Evolutionary conservation across 2,329 filamentous ascomycete species (phyloP), one percentile per base, ranked within the genome.

Genomic region (Fusarium mexicanum): DNA sequence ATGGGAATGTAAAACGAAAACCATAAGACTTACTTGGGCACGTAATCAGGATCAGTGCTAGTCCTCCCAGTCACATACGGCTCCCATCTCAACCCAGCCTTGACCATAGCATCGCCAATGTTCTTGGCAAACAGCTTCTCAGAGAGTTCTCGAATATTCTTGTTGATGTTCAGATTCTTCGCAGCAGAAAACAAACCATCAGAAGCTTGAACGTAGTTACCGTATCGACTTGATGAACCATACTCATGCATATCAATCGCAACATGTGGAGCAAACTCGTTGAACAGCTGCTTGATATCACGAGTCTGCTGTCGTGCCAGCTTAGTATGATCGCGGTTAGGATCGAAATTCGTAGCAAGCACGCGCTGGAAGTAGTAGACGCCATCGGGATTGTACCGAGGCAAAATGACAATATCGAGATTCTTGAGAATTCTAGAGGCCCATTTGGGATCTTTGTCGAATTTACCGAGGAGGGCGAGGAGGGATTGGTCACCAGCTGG

Each of bases 171-270:
- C 8, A 81, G 58, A 31, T 82, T 82, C 71, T 82, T 82, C 5
- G 80, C 80, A 2, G 80, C 80, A 0, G 80, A 80, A 50, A 80
- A 82, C 4, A 80, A 73, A 2, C 78, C 79, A 43, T 82, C 80
- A 2, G 79, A 67, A 3, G 73, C 78, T 12, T 81, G 79, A 33
- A 66, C 63, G 7, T 77, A 67, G 1, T 69, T 68, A 2, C 79
- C 80, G 12, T 71, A 79, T 35, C 66, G 58, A 0, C 70, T 57
- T 9, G 44, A 53, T 0, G 80, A 75, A 2, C 71, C 72, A 43
- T 81, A 82, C 59, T 82, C 80, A 40, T 82, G 80, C 72, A 79
- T 79, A n/a, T 82, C 80, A 9, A 81, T 73, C 3, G 77, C 78
- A 18, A 82, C 73, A 22, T 82, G 80, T 0, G 80, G 80, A 13